These are phyloP conservation scores for Verticillium tricorpus DNA, from an alignment of 2,329 filamentous ascomycete species.

Conservation along the genomic window DNA sequence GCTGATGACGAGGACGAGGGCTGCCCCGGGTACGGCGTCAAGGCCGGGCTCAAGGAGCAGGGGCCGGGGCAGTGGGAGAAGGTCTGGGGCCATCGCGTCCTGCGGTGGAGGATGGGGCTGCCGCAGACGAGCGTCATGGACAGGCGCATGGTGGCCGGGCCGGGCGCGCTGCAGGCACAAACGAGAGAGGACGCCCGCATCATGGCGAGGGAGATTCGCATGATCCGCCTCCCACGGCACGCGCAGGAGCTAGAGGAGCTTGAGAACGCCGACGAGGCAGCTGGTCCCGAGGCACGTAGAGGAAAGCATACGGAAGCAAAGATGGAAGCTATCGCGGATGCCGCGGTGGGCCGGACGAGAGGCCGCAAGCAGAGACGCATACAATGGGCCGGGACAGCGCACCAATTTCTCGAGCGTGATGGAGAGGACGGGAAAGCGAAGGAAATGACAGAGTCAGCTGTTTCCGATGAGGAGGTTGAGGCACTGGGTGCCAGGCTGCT, in stretches of 20 bases:
- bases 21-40: background rate
- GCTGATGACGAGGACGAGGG: background rate
- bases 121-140: background rate
- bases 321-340: background rate
- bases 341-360: background rate
- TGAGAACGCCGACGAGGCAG: no score
- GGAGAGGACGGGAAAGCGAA: background rate
- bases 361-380: background rate
- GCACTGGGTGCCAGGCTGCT: background rate
- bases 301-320: background rate
- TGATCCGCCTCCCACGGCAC: background rate
- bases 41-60: background rate
- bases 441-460: background rate
- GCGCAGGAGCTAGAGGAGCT: background rate
- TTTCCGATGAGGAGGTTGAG: background rate
- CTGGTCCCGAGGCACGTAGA: background rate
- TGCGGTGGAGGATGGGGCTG: background rate
- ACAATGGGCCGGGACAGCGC: background rate
- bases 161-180: background rate
- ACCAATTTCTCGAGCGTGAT: background rate
- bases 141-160: background rate
- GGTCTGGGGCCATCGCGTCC: background rate
- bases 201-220: background rate
- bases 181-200: background rate
- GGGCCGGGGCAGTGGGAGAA: background rate